These are phyloP conservation scores for Phylloporus arenicola DNA, from an alignment of 768 basidiomycete species.

Conservation along the genomic window DNA sequence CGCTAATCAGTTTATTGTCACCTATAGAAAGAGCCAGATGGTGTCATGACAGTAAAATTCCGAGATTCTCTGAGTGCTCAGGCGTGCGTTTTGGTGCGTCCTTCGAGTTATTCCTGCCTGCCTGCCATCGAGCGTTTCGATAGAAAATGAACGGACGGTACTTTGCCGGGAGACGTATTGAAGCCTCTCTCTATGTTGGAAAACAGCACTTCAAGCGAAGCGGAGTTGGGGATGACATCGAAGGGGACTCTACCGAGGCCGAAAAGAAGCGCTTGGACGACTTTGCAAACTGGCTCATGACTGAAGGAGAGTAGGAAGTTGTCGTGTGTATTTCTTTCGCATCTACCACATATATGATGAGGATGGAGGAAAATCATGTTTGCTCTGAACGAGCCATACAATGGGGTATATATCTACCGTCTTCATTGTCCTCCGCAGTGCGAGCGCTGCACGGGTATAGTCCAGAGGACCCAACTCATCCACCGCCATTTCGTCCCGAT, in stretches of 20 bases:
- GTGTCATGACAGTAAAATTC: constrained; percentile 96
- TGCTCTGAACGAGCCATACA: too few species aligned
- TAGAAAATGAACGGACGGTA: constrained; percentile 95
- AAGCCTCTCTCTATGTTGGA: constrained; percentile 78
- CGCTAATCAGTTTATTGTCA: constrained; percentile 1
- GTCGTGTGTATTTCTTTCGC: constrained; percentile 2
- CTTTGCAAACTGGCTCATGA: constrained; percentile 84
- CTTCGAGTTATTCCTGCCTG: background rate
- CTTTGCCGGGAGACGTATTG: constrained; percentile 78
- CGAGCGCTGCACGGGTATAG: too few species aligned
- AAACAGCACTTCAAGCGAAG: constrained; percentile 77
- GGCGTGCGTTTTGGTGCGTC: constrained; percentile 79
- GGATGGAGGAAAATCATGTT: background rate
- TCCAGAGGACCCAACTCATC: too few species aligned
- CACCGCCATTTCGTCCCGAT: too few species aligned
- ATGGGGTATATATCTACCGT: too few species aligned
- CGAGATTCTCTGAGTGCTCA: constrained; percentile 87
- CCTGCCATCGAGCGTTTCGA: background rate
- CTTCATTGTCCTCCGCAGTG: too few species aligned
- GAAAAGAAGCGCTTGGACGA: constrained; percentile 83
- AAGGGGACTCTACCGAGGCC: constrained; percentile 61
- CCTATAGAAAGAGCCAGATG: constrained; percentile 80
- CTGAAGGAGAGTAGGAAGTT: constrained; percentile 57
- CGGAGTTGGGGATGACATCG: constrained; percentile 58
- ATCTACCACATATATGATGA: background rate